Base-by-base conservation (phyloP, 208 protist genomes). In the Acanthamoeba lenticulata region DNA sequence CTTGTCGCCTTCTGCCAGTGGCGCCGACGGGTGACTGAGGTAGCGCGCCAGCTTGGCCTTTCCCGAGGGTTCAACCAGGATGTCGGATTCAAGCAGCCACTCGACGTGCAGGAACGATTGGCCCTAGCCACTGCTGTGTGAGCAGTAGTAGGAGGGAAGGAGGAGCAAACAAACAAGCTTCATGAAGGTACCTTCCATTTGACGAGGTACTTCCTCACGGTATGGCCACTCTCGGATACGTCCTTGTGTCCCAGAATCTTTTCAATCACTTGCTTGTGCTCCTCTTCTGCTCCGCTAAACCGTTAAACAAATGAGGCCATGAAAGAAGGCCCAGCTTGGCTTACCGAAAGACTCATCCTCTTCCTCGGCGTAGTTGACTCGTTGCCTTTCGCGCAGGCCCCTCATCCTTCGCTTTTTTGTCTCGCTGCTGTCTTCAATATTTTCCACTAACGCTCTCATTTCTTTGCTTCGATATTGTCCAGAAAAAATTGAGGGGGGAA, bases 131-230 rank as follows among this genome's bases (percentile, higher is more conserved):
- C n/a, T n/a, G n/a, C n/a, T n/a, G n/a, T n/a, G n/a, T n/a, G n/a
- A n/a, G n/a, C n/a, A n/a, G n/a, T n/a, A n/a, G n/a, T n/a, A n/a
- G n/a, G n/a, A n/a, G n/a, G n/a, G n/a, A 7, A 0, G 4, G 21
- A 3, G 7, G 42, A 11, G n/a, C n/a, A n/a, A n/a, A n/a, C n/a
- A n/a, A n/a, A n/a, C n/a, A n/a, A n/a, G n/a, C n/a, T n/a, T n/a
- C n/a, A n/a, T n/a, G n/a, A n/a, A n/a, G n/a, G n/a, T n/a, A 81
- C 91, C 49, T 94, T 94, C 72, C 77, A 94, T 27, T 94, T 94
- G 91, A 94, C 40, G 57, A 94, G 77, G n/a, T 92, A 92, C 24
- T 77, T 44, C 6, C 36, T 69, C 42, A 60, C 88, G 7, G 88
- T 40, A 17, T 55, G 38, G 19, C 57, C 62, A 11, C 40, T 57